Evolutionary conservation across 2,329 filamentous ascomycete genomes (phyloP), one percentile per base, ranked within the genome.

Genomic region (Meredithiella fracta): DNA sequence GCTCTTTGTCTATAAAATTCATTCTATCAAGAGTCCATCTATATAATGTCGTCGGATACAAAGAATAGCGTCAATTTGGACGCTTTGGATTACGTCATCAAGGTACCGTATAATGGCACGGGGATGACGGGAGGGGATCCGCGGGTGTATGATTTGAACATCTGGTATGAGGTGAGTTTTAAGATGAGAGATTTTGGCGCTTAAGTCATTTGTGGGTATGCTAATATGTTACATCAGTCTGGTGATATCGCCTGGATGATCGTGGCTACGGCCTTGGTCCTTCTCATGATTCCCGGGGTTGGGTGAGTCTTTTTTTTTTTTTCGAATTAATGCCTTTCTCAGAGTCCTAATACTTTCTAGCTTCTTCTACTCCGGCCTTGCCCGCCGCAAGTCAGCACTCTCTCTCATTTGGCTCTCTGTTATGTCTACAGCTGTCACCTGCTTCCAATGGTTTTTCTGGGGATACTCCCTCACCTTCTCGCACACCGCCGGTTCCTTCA

Each of bases 361-460:
- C 58, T 94, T 94, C 77, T 94, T 95, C 76, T 95, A 94, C 71
- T 94, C 87, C 11, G 89, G 89, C 59, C 80, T 94, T 20, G 88
- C 89, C 20, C 82, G 89, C 59, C 77, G 89, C 65, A 95, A 94
- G 71, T 94, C 88, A 0, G 89, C 89, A 6, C 74, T 95, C 54
- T 92, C 88, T 22, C 73, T 95, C 59, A 87, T 95, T 68, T 94
- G 87, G 87, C 80, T 94, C 23, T 91, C 86, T 3, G 75, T 94
- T 65, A 94, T 94, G 85, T 79, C 87, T 20, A 80, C 83, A 1
- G 88, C 83, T 11, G 83, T 94, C 53, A 83, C 87, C 37, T 84
- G 82, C 25, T 94, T 94, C 69, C 88, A 94, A 68, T 95, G 89
- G 89, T 94, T 94, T 73, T 88, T 92, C 74, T 92, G 86, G 86